A percentile compares a stretch with the other conserved stretches of the same genome.
These are phyloP conservation scores for Tephrocybe sp. DNA, from an alignment of 768 basidiomycete genomes.

Conservation along the genomic window DNA sequence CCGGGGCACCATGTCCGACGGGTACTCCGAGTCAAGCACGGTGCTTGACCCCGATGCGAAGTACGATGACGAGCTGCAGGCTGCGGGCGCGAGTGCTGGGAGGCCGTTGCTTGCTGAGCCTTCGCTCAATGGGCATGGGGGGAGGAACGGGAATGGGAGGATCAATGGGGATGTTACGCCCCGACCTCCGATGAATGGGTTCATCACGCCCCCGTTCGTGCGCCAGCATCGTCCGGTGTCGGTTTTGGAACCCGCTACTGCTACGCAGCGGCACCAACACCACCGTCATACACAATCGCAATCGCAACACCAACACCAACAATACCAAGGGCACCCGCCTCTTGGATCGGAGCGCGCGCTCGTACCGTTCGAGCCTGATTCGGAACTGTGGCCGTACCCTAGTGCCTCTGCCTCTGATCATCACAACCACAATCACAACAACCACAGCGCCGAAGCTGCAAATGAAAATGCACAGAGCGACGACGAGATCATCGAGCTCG, in stretches of 20 bases:
- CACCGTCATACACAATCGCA: neutral
- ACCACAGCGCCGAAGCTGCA: neutral
- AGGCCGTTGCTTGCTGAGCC: constrained; percentile 31
- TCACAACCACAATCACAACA: neutral
- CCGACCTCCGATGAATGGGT: constrained; percentile 37
- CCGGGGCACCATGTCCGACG: constrained; percentile 32
- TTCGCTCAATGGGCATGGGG: constrained; percentile 4
- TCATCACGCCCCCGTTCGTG: constrained; percentile 17
- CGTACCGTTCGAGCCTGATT: constrained; percentile 62
- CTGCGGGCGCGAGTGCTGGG: constrained; percentile 30
- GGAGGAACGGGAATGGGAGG: constrained; percentile 24
- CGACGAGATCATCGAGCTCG: constrained; percentile 71
- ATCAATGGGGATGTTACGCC: constrained; percentile 66
- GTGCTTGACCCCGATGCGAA: constrained; percentile 37
- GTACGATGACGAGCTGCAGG: constrained; percentile 24
- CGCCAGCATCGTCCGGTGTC: constrained; percentile 4
- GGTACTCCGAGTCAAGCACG: constrained; percentile 43
- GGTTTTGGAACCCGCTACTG: neutral
- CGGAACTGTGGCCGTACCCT: constrained; percentile 69
- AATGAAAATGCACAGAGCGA: constrained; percentile 19
- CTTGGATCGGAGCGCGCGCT: constrained; percentile 35
- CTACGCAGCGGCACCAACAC: neutral
- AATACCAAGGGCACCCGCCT: neutral
- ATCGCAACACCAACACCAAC: neutral
- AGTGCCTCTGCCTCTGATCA: neutral